Percentiles rank a stretch among this genome's conserved stretches.
Evolutionary conservation across 164 flowering plant genomes (phyloP).

Genomic region (Vitis rotundifolia): DNA sequence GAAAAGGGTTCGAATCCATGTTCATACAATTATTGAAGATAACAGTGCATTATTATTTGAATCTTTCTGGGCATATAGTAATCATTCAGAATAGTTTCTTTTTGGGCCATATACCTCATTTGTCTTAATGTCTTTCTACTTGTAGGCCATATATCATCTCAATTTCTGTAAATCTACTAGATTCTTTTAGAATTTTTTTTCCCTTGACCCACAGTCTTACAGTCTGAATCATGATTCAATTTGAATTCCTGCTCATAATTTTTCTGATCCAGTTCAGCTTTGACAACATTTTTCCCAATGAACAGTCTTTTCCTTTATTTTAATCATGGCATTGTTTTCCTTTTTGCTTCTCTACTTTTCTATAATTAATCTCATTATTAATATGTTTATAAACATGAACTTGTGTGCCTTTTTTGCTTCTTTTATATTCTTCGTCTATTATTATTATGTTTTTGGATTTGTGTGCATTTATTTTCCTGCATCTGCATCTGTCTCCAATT

Average conservation of each 20-base stretch:
- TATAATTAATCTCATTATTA: not conserved
- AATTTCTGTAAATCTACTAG: not conserved
- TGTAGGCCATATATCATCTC: not conserved
- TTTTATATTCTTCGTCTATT: too few species aligned
- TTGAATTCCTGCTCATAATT: not conserved
- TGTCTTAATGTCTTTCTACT: not conserved
- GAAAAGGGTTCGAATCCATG: too few species aligned
- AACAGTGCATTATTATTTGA: too few species aligned
- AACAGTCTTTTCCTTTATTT: conserved; percentile 5
- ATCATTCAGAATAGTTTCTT: not conserved
- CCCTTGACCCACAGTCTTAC: not conserved
- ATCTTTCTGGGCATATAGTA: too few species aligned
- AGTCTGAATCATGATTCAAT: not conserved
- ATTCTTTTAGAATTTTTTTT: not conserved
- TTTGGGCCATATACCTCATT: not conserved
- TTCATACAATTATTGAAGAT: too few species aligned
- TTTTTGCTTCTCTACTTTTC: conserved; percentile 5
- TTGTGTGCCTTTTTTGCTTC: too few species aligned
- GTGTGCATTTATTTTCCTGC: not conserved
- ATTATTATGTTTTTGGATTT: not conserved
- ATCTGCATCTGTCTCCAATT: not conserved
- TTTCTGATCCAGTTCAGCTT: not conserved
- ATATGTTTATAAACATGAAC: too few species aligned
- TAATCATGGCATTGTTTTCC: not conserved
- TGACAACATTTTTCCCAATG: conserved; percentile 1